phyloP scores from a whole-genome alignment of 1,284 basidiomycete genomes.

The Ganoderma resinaceum region DNA sequence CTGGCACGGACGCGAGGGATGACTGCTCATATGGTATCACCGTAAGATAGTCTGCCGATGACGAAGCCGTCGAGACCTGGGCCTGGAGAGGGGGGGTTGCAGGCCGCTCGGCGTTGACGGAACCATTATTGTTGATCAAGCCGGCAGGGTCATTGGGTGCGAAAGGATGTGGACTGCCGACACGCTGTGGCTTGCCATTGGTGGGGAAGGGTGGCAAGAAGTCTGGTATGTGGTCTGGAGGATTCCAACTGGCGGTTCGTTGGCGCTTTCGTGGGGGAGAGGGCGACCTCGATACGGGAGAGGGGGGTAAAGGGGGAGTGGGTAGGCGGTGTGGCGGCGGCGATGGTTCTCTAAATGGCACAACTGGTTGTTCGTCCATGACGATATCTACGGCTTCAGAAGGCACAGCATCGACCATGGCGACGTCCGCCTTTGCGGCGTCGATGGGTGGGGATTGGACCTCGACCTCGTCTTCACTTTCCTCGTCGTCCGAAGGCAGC shows the following conservation, averaged over 20 bases:
- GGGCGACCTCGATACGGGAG: slow-evolving; percentile 65
- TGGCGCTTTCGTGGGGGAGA: slow-evolving; percentile 61
- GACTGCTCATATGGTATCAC: slow-evolving; percentile 76
- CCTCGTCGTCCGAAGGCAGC: slow-evolving; percentile 38
- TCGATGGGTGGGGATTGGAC: slow-evolving; percentile 32
- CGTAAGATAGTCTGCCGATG: slow-evolving; percentile 67
- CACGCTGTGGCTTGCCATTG: slow-evolving; percentile 41
- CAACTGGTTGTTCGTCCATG: slow-evolving; percentile 19
- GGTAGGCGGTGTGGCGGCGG: slow-evolving; percentile 42
- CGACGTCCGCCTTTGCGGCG: slow-evolving; percentile 41
- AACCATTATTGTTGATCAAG: slow-evolving; percentile 16
- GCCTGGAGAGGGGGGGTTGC: slow-evolving; percentile 47
- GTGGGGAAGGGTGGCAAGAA: slow-evolving; percentile 73
- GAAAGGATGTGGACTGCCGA: slow-evolving; percentile 39
- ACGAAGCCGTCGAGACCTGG: slow-evolving; percentile 54
- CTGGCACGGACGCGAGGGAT: slow-evolving; percentile 61
- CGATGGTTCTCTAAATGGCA: slow-evolving; percentile 28
- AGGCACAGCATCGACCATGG: slow-evolving; percentile 21
- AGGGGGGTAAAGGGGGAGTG: slow-evolving; percentile 55
- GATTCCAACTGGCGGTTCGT: slow-evolving; percentile 60
- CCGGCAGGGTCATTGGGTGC: slow-evolving; percentile 34
- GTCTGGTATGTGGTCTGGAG: slow-evolving; percentile 67
- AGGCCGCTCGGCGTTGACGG: slow-evolving; percentile 40
- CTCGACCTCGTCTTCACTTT: slow-evolving; percentile 41
- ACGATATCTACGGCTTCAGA: slow-evolving; percentile 28